Percentiles rank a stretch among this genome's conserved stretches.
Conservation (phyloP, 768 basidiomycete genomes). For the Suillus bovinus region DNA sequence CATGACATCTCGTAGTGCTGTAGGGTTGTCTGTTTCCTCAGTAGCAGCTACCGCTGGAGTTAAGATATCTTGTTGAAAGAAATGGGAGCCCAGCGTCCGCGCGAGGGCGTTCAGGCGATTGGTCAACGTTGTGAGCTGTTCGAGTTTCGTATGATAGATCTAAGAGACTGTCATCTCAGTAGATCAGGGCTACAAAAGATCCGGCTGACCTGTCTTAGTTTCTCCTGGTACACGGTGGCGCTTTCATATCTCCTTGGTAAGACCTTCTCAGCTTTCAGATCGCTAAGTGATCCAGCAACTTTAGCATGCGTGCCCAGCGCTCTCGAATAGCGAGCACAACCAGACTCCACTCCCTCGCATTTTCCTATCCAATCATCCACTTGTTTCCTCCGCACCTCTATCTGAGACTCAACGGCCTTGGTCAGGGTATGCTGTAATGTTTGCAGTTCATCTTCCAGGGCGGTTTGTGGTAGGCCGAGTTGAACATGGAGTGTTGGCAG, state of each 20-base stretch:
- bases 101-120: slow-evolving; percentile 62
- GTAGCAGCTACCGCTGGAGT: slow-evolving; percentile 45
- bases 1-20: slow-evolving; percentile 66
- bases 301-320: slow-evolving; percentile 75
- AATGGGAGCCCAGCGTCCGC: slow-evolving; percentile 59
- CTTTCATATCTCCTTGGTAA: slow-evolving; percentile 72
- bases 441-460: slow-evolving; percentile 79
- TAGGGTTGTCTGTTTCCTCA: slow-evolving; percentile 38
- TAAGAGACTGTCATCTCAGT: slow-evolving; percentile 23
- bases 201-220: slow-evolving; percentile 66
- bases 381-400: slow-evolving; percentile 68
- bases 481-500: slow-evolving; percentile 82
- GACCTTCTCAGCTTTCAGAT: slow-evolving; percentile 69
- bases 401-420: slow-evolving; percentile 72
- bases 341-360: slow-evolving; percentile 60
- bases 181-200: slow-evolving; percentile 7
- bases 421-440: slow-evolving; percentile 74
- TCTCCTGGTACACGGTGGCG: slow-evolving; percentile 73
- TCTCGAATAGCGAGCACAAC: slow-evolving; percentile 64
- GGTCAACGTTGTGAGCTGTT: slow-evolving; percentile 69
- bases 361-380: slow-evolving; percentile 73
- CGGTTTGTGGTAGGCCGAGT: slow-evolving; percentile 77
- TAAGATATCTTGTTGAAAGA: slow-evolving; percentile 56
- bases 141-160: slow-evolving; percentile 77
- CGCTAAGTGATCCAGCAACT: slow-evolving; percentile 60